Base-by-base conservation (phyloP, 495 filamentous ascomycete genomes). In the Pseudevernia furfuracea region DNA sequence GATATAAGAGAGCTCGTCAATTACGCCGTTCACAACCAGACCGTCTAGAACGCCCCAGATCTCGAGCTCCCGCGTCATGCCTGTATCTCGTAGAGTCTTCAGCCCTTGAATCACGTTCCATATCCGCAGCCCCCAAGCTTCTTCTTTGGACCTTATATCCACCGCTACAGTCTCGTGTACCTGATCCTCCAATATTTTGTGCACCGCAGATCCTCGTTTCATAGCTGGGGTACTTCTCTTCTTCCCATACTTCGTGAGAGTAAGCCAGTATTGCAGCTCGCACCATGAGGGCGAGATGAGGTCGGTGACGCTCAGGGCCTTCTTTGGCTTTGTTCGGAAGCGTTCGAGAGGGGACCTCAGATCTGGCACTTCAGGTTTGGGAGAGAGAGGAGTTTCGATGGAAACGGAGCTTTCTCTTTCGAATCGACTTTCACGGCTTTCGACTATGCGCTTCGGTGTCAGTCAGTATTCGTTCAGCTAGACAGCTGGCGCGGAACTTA, bases 81-180 rank as follows among this genome's bases (percentile, higher is more conserved):
- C 93, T 14, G 82, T 87, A 23, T 89, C 83, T 19, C 88, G 81
- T 61, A 98, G 77, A 25, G 86, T 86, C 19, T 87, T 82, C 43
- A 98, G 71, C 0, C 94, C 92, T 71, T 95, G 88, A 36, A 96
- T 89, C 34, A 93, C 81, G 75, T 98, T 98, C 91, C 94, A 97
- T 46, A 97, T 80, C 64, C 85, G 80, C 56, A 98, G 75, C 3
- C 89, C 94, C 76, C 90, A 90, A 0, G 75, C 78, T 74, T 98
- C 95, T 70, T 96, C 95, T 62, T 83, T 87, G 0, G 83, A 91
- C 11, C 76, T 73, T n/a, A 89, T 76, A 17, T 87, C 83, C 4
- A 98, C 83, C 21, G 78, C 75, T 4, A 97, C 89, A 1, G 87
- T 84, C 2, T 76, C 86, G 70, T 92, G 89, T 2, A 97, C 83